Evolutionary conservation across 2,329 filamentous ascomycete species (phyloP).

Genomic region (Seiridium unicorne): DNA sequence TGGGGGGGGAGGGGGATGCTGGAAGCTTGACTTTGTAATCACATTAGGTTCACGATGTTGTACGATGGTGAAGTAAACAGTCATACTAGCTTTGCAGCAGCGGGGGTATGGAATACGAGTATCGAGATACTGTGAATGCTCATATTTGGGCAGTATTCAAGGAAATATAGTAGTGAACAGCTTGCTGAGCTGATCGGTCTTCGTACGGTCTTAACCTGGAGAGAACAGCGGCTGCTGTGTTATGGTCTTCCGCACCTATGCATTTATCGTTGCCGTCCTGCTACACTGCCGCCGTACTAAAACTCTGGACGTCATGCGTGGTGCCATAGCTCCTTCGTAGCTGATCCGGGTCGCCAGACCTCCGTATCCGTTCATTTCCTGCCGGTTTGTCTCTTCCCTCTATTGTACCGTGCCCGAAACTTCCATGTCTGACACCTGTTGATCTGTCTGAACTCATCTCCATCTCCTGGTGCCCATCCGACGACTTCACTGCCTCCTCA

Average conservation of each 20-base stretch:
- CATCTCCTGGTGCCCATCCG: background rate
- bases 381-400: background rate
- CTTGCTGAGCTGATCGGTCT: too few relatives aligned
- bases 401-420: background rate
- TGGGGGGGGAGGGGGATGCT: too few relatives aligned
- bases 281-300: background rate
- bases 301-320: background rate
- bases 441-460: background rate
- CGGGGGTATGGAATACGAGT: too few relatives aligned
- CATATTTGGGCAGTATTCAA: too few relatives aligned
- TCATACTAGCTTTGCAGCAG: too few relatives aligned
- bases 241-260: background rate
- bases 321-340: background rate
- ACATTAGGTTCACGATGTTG: too few relatives aligned
- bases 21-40: too few relatives aligned
- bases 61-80: too few relatives aligned
- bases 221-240: too few relatives aligned
- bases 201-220: too few relatives aligned
- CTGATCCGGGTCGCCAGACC: background rate
- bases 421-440: background rate
- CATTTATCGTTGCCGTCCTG: background rate
- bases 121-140: too few relatives aligned
- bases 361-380: background rate
- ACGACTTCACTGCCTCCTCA: background rate
- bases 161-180: too few relatives aligned